Evolutionary conservation across 1,284 basidiomycete species (phyloP), one percentile per base, ranked within the genome.

Genomic region (Blastosporella zonata): DNA sequence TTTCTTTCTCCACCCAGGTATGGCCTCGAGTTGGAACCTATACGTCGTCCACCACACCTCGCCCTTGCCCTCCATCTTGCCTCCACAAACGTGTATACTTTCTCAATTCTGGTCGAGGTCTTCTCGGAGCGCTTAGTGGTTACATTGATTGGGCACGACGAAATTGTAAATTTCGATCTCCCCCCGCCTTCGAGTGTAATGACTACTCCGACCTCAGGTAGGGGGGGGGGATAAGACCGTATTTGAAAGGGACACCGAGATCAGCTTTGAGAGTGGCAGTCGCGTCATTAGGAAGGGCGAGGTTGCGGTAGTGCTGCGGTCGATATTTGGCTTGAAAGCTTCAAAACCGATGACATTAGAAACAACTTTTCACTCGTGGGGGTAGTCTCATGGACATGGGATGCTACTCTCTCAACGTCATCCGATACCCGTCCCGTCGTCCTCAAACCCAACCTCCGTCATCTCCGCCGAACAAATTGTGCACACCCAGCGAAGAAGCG

Each of bases 301-400:
- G 58, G 62, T 64, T 8, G 70, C 72, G 20, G 58, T 58, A 39
- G 67, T 69, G 15, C 57, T 55, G 13, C 67, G 52, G 56, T 77
- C 75, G 6, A 73, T 58, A 37, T 69, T 67, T 3, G 58, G 54
- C 18, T 62, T 58, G 27, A 52, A 51, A 4, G 55, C n/a, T 0
- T 62, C 52, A 9, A 55, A 44, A 20, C 58, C 56, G 8, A 50
- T 37, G 3, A 64, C 62, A 10, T 40, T 53, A 71, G 85, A 7
- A 78, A 71, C 63, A 58, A 79, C 18, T 80, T 76, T 50, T 63
- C 69, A 1, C 65, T 90, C 3, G 87, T 12, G 87, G 87, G 3
- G 85, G 87, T 3, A 67, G 72, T 1, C 59, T 81, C 53, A 87
- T 87, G 83, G 85, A 87, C 57, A 69, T 79, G 65, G 84, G 84